Base-by-base conservation (phyloP, 1,139 yeast species). In the Zhuliangozyma blackwelliae region DNA sequence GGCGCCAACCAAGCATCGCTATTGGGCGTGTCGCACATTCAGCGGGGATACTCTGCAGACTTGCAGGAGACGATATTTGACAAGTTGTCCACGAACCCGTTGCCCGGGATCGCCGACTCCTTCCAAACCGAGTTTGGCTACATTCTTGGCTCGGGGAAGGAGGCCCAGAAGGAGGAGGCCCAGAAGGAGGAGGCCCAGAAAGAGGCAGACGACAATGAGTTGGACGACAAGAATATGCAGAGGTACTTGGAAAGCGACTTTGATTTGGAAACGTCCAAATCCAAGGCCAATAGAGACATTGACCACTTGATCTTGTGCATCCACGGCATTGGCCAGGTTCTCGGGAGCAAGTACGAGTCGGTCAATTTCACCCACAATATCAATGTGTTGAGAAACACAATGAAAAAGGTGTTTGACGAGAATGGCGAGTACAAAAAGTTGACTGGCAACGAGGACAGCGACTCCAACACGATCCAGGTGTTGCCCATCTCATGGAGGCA, bases 321-420 rank as follows among this genome's bases (percentile, higher is more conserved):
- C 32, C 98, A 92, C 58, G 97, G 98, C 0, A 87, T 92, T 45
- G 97, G 97, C 1, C 98, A 92, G 57, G 79, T 83, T 29, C 67
- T 92, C 41, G 94, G 96, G 3, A 77, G 79, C 37, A 79, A 79
- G 48, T 83, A 84, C 48, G 89, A 89, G 44, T 79, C 86, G 27
- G 80, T 89, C 33, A 88, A 88, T 53, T 92, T 92, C 61, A 81
- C 92, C 5, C 96, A 89, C 56, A 88, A 92, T 22, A 78, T 89
- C 38, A 86, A 85, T 50, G 71, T 77, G 23, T 59, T 89, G 44
- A 67, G 97, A 38, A 72, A 75, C 37, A 76, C 82, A 33, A 68
- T 86, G 68, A 79, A 78, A 43, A 59, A 63, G 6, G 77, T 82
- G 2, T 82, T 73, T 51, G 52, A 63, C 7, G 70, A 72, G 25